Evolutionary conservation across 345 rosid genomes (phyloP), one percentile per base, ranked within the genome.

Genomic region (Eucalyptus guilfoylei): DNA sequence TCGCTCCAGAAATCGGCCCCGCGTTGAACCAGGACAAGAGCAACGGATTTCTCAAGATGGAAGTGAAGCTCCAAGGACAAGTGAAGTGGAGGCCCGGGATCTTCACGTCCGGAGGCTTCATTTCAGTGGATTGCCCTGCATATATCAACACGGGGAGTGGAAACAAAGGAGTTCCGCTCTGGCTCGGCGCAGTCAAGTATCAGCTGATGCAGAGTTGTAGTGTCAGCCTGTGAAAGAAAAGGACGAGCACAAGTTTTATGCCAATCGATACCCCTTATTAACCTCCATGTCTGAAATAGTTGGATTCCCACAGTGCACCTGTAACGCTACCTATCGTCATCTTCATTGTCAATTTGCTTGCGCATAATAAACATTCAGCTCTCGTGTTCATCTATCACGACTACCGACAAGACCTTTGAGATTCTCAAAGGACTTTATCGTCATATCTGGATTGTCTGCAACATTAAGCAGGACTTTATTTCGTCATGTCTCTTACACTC

Each of bases 21-120:
- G 49, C 91, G 1, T 80, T 93, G 49, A 8, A 23, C 14, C 89
- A 89, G 47, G 95, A 92, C 60, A 87, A 90, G 89, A 54, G 60
- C 26, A 34, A 88, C 4, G 95, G 95, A 32, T 30, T 45, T 48
- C 91, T 92, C n/a, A 2, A 48, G 67, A 45, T 93, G 87, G 81
- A 45, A 49, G 88, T 93, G 81, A 88, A 90, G 88, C 49, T 92
- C 28, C 90, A 91, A 9, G 95, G 93, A 8, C 91, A 89, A 11
- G 91, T 93, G 60, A 90, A 87, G 54, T 93, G 92, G 89, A 93
- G 90, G 83, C 91, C 91, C 17, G 93, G 95, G 11, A 47, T 83
- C 12, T 89, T 91, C n/a, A 86, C 85, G n/a, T 87, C 93, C 16
- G 91, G 91, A 28, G 44, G 50, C 58, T 90, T 91, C 76, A 80